Conservation (phyloP, 805 yeast species). For the Vanderwaltozyma verrucispora region DNA sequence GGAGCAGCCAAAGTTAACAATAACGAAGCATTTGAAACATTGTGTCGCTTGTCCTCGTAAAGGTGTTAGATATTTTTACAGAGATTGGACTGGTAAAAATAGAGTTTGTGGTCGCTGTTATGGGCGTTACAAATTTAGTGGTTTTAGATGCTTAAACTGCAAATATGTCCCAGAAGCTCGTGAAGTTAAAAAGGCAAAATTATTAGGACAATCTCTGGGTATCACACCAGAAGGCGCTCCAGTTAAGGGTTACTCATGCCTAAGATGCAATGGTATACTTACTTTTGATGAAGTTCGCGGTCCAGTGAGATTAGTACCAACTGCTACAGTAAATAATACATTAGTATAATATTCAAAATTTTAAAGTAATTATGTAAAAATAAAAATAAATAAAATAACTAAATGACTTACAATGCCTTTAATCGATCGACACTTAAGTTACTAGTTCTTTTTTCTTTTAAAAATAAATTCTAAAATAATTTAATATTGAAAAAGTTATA, state of each 20-base stretch:
- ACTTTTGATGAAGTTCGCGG: conserved; percentile 11
- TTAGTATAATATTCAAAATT: neutral
- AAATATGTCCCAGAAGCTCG: conserved; percentile 20
- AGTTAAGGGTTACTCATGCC: conserved; percentile 11
- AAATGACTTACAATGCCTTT: too few relatives aligned
- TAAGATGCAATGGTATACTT: conserved; percentile 11
- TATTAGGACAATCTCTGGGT: conserved; percentile 8
- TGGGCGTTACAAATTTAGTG: conserved; percentile 18
- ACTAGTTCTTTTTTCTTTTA: too few relatives aligned
- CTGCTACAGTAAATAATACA: neutral
- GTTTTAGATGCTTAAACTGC: conserved; percentile 17
- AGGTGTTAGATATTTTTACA: conserved; percentile 18
- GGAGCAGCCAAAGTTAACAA: conserved; percentile 12
- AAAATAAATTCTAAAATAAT: too few relatives aligned
- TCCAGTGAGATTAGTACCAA: conserved; percentile 3
- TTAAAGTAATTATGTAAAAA: neutral
- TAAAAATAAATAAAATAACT: too few relatives aligned
- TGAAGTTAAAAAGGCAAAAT: conserved; percentile 12
- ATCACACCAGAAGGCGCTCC: conserved; percentile 10
- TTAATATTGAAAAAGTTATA: too few relatives aligned
- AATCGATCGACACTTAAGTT: too few relatives aligned
- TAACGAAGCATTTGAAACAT: conserved; percentile 11
- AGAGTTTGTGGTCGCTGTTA: conserved; percentile 20
- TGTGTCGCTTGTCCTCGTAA: conserved; percentile 19
- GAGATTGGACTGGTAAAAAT: conserved; percentile 20